Evolutionary conservation across 305 asterid species (phyloP).

Genomic region (Fraxinus paxiana): DNA sequence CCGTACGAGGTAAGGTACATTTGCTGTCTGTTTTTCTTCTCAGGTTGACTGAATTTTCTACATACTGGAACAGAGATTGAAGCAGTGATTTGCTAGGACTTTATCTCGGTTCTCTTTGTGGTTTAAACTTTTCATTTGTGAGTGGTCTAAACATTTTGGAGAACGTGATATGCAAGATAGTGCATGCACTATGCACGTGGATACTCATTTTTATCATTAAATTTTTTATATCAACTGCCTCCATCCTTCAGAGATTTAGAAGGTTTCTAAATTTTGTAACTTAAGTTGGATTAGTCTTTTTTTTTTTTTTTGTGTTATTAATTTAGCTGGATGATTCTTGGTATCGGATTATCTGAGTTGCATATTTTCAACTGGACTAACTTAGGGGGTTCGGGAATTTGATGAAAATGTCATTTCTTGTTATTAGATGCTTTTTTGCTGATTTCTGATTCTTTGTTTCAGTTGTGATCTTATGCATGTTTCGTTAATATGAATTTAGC

Average conservation of each 20-base stretch:
- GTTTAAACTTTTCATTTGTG: conserved; percentile 4
- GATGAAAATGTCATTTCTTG: neutral
- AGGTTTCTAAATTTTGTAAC: neutral
- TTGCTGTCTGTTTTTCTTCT: conserved; percentile 15
- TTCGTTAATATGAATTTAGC: neutral
- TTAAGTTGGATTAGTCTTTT: neutral
- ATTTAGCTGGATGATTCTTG: neutral
- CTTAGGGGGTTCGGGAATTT: neutral
- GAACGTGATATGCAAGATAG: neutral
- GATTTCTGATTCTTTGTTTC: conserved; percentile 14
- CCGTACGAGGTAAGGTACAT: conserved; percentile 77
- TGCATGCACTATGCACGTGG: conserved; percentile 2
- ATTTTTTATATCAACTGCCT: neutral
- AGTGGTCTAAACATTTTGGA: neutral
- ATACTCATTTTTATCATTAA: neutral
- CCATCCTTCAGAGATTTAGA: neutral
- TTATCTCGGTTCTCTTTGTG: neutral
- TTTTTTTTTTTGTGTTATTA: neutral
- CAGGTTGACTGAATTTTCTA: conserved; percentile 4
- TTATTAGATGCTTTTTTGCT: conserved; percentile 11
- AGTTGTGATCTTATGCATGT: conserved; percentile 10
- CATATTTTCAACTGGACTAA: neutral
- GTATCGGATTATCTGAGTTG: neutral
- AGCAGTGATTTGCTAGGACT: neutral
- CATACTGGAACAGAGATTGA: conserved; percentile 5